Percentiles rank a stretch among this genome's conserved stretches.
These are phyloP conservation scores for Plantago elongata DNA, from an alignment of 257 asterid species.

Conservation along the genomic window DNA sequence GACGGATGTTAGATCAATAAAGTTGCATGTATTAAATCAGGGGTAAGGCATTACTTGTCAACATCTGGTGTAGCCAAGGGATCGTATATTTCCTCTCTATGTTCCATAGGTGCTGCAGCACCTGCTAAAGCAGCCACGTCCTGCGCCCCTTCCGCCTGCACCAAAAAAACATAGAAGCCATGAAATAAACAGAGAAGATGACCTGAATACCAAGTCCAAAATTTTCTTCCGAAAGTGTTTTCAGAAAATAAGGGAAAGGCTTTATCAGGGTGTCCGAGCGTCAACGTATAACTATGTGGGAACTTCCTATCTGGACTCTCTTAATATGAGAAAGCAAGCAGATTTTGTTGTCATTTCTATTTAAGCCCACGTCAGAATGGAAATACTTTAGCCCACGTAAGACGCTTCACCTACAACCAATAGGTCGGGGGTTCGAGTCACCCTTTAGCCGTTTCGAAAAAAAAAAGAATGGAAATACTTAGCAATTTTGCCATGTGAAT, in stretches of 20 bases:
- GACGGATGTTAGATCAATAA: neutral
- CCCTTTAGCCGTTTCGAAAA: no score
- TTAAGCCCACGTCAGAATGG: no score
- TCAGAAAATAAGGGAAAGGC: neutral
- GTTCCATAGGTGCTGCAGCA: conserved; percentile 60
- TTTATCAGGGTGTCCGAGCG: neutral
- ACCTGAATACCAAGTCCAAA: neutral
- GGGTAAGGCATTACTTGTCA: conserved; percentile 56
- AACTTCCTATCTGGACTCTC: no score
- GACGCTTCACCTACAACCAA: no score
- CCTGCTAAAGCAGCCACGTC: conserved; percentile 60
- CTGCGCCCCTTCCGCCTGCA: conserved; percentile 67
- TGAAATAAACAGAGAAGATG: conserved; percentile 1
- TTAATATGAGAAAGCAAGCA: no score
- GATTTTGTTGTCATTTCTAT: no score
- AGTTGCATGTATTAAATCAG: neutral
- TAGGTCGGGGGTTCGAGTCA: no score
- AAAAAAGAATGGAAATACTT: no score
- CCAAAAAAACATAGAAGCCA: conserved; percentile 8
- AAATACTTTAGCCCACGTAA: no score
- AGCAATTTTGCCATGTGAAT: no score
- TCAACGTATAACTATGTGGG: no score
- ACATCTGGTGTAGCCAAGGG: conserved; percentile 89
- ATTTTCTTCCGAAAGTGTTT: neutral
- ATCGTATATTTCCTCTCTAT: conserved; percentile 65